Conservation (phyloP, 225 moss, liverwort and hornwort genomes). For the Takakia lepidozioides region DNA sequence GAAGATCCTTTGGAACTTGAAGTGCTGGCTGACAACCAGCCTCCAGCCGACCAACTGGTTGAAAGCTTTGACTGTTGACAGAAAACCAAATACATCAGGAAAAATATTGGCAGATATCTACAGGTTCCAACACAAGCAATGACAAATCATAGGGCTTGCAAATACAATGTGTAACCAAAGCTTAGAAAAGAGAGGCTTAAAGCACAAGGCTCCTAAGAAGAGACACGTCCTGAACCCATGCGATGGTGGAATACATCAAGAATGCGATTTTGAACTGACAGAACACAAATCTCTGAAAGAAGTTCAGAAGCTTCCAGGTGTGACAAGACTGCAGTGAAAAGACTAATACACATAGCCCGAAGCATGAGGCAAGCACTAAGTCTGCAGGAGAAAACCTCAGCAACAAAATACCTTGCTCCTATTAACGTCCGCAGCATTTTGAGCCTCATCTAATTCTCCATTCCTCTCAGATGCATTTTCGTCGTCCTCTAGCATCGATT, state of each 20-base stretch:
- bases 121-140: no score
- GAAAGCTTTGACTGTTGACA: conserved; percentile 6
- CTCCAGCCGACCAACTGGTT: conserved; percentile 54
- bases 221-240: no score
- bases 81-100: neutral
- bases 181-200: neutral
- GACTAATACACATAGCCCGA: neutral
- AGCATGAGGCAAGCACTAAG: no score
- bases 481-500: conserved; percentile 64
- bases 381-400: no score
- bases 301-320: no score
- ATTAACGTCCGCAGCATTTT: neutral
- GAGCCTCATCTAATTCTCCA: no score
- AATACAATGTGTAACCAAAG: neutral
- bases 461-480: no score
- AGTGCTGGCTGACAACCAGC: conserved; percentile 35
- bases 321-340: no score
- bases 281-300: neutral
- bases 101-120: no score
- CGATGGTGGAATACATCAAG: no score
- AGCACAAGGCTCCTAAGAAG: no score
- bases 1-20: conserved; percentile 72
- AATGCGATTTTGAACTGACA: neutral
- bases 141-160: no score
- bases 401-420: neutral